Evolutionary conservation across 179 eudicot genomes (phyloP).

Genomic region (Silene noctiflora): DNA sequence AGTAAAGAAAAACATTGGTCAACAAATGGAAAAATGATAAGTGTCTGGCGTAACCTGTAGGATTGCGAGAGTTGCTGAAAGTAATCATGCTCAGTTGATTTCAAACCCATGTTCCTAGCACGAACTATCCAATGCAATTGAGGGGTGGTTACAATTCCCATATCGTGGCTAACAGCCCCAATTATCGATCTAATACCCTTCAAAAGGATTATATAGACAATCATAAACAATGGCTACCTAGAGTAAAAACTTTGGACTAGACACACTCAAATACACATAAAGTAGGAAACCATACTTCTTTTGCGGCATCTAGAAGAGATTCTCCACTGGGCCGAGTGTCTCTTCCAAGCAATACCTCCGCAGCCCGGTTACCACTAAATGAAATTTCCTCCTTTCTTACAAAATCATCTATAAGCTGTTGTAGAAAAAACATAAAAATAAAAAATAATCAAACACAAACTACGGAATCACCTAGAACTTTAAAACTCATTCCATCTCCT

Average conservation of each 20-base stretch:
- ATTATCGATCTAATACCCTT: conserved; percentile 74
- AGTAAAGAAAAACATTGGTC: not conserved
- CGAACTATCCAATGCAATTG: conserved; percentile 99
- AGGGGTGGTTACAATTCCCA: conserved; percentile 90
- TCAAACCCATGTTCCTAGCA: conserved; percentile 66
- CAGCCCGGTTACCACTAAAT: conserved; percentile 42
- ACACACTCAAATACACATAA: not conserved
- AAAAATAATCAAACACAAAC: not conserved
- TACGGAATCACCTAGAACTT: conserved; percentile 5
- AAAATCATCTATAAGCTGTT: conserved; percentile 75
- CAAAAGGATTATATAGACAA: conserved; percentile 19
- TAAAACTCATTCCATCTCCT: not conserved
- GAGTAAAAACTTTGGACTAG: not conserved
- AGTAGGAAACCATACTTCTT: conserved; percentile 47
- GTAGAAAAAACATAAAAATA: not conserved
- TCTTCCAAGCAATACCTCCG: conserved; percentile 75
- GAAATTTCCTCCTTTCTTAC: conserved; percentile 64
- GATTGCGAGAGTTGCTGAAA: conserved; percentile 65
- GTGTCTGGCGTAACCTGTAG: conserved; percentile 51
- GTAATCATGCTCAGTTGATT: conserved; percentile 67
- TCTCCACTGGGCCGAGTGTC: conserved; percentile 97
- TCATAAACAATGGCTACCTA: not conserved
- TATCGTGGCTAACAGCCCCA: conserved; percentile 62
- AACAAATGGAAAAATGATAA: not conserved
- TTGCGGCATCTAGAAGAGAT: conserved; percentile 80